These are phyloP conservation scores for Pseudocercospora pini-densiflorae DNA, from an alignment of 2,329 filamentous ascomycete genomes.

Conservation along the genomic window DNA sequence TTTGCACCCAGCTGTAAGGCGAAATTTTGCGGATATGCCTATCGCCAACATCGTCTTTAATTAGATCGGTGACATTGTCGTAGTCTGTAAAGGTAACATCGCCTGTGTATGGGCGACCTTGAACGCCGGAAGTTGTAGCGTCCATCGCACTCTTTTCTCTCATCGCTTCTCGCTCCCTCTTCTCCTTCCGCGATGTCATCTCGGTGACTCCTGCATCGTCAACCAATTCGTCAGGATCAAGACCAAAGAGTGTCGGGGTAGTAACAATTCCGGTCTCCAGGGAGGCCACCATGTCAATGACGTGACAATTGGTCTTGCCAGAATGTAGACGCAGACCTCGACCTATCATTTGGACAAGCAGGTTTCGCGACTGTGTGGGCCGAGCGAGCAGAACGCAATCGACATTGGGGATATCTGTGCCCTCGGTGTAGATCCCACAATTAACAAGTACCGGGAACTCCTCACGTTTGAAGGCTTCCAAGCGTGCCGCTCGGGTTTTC, in stretches of 20 bases:
- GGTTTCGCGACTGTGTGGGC: constrained; percentile 88
- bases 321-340: constrained; percentile 83
- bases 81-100: constrained; percentile 86
- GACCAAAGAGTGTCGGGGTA: constrained; percentile 88
- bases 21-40: constrained; percentile 78
- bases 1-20: constrained; percentile 78
- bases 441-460: constrained; percentile 90
- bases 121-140: background rate
- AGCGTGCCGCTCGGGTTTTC: constrained; percentile 67
- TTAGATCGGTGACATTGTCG: constrained; percentile 86
- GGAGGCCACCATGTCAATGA: constrained; percentile 94
- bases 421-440: constrained; percentile 95
- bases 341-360: constrained; percentile 97
- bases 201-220: constrained; percentile 66
- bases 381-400: constrained; percentile 89
- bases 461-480: constrained; percentile 75
- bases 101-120: constrained; percentile 36
- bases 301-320: constrained; percentile 85
- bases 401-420: constrained; percentile 96
- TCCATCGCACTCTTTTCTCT: constrained; percentile 43
- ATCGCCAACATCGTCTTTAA: constrained; percentile 80
- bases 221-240: constrained; percentile 81
- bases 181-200: constrained; percentile 60
- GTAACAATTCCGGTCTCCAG: constrained; percentile 84
- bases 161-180: constrained; percentile 47